These are phyloP conservation scores for Shiraia bambusicola DNA, from an alignment of 2,329 filamentous ascomycete genomes.

Conservation along the genomic window DNA sequence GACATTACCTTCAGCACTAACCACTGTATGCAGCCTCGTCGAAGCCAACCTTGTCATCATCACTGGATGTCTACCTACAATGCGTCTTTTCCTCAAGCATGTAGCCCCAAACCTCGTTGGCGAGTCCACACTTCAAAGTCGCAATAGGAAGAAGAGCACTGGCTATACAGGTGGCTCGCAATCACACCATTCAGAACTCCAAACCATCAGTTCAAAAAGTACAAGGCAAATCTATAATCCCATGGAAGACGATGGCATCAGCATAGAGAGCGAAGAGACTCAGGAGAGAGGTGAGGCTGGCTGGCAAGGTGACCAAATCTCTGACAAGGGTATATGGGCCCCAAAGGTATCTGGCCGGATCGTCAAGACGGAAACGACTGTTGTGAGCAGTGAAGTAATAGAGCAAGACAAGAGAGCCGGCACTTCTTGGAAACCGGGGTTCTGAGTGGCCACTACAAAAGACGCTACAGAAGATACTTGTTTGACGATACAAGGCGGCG, in stretches of 20 bases:
- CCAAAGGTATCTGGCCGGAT: background rate
- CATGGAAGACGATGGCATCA: slow-evolving; percentile 10
- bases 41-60: slow-evolving; percentile 48
- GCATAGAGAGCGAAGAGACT: slow-evolving; percentile 16
- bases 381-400: background rate
- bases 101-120: slow-evolving; percentile 31
- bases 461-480: too few relatives aligned
- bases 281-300: slow-evolving; percentile 6
- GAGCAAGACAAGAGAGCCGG: background rate
- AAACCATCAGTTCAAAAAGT: slow-evolving; percentile 7
- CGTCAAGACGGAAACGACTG: background rate
- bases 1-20: background rate
- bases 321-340: background rate
- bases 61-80: slow-evolving; percentile 46
- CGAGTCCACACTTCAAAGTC: slow-evolving; percentile 10
- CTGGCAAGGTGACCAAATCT: background rate
- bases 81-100: slow-evolving; percentile 45
- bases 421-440: background rate
- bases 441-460: too few relatives aligned
- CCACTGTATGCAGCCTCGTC: slow-evolving; percentile 28
- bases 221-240: slow-evolving; percentile 4
- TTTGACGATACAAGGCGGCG: too few relatives aligned
- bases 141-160: slow-evolving; percentile 1
- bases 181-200: slow-evolving; percentile 5
- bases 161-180: slow-evolving; percentile 3